Evolutionary conservation across 306 rosid genomes (phyloP), one percentile per base, ranked within the genome.

Genomic region (Psophocarpus tetragonolobus): DNA sequence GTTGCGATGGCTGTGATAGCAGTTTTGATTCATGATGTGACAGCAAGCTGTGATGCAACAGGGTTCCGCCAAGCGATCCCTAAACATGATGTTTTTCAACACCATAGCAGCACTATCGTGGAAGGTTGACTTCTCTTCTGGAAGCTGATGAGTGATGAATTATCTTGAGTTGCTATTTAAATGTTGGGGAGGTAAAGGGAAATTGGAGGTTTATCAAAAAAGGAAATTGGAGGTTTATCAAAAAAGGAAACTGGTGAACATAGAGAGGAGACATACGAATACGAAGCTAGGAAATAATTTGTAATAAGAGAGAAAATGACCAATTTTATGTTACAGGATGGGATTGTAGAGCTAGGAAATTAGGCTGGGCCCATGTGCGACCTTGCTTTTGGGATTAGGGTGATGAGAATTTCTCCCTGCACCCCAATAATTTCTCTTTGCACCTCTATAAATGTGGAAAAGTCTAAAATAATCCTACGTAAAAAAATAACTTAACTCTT

Each of bases 341-440:
- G 47, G 71, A 29, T 61, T 74, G 33, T 29, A 29, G 69, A 61
- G 44, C 17, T 13, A 11, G 15, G 61, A 56, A 77, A 68, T 30
- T 20, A 17, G 69, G n/a, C 24, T 1, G 33, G 65, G 21, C n/a
- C 53, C 32, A 20, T 79, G 71, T 35, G 24, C 42, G 7, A 50
- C 74, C 51, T 66, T 72, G 38, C 24, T 57, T 57, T 15, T 35
- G 14, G 58, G 77, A 33, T 51, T 21, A 67, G 80, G 71, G 57
- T 27, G n/a, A n/a, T n/a, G n/a, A n/a, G n/a, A n/a, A n/a, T n/a
- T n/a, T n/a, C n/a, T n/a, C n/a, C n/a, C n/a, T n/a, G n/a, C n/a
- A n/a, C n/a, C n/a, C n/a, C n/a, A n/a, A n/a, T n/a, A n/a, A n/a
- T n/a, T n/a, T n/a, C n/a, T n/a, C n/a, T n/a, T n/a, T n/a, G n/a